Conservation (phyloP, 768 basidiomycete genomes). For the Cantharellus cinnabarinus region DNA sequence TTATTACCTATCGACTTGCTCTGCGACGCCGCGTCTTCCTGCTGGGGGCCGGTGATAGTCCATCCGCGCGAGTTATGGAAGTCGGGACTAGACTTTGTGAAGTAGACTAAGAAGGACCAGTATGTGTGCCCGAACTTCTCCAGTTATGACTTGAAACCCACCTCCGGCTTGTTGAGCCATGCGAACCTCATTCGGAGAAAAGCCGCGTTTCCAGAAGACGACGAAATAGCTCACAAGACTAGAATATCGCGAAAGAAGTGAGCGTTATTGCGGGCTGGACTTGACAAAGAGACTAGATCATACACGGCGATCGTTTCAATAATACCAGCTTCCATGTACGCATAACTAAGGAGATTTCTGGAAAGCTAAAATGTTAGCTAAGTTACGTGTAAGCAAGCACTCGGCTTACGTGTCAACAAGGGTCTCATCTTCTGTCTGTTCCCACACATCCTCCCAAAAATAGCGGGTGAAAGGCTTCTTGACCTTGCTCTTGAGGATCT, state of each 20-base stretch:
- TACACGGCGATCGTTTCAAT: slow-evolving; percentile 39
- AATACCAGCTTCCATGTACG: slow-evolving; percentile 43
- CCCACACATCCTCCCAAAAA: slow-evolving; percentile 40
- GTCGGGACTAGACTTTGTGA: slow-evolving; percentile 27
- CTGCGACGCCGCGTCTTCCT: slow-evolving; percentile 37
- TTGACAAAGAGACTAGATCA: slow-evolving; percentile 11
- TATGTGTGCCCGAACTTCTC: too few relatives aligned
- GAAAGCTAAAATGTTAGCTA: neutral
- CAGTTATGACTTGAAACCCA: neutral
- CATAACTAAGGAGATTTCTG: slow-evolving; percentile 37
- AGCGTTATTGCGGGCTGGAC: neutral
- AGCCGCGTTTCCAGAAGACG: slow-evolving; percentile 41
- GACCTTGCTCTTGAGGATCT: slow-evolving; percentile 20
- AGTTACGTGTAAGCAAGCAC: neutral
- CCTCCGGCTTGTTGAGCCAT: slow-evolving; percentile 24
- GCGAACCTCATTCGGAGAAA: slow-evolving; percentile 35
- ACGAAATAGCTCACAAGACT: slow-evolving; percentile 47
- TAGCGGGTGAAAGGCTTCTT: slow-evolving; percentile 33
- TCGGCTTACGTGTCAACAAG: slow-evolving; percentile 27
- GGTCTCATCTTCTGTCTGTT: slow-evolving; percentile 32
- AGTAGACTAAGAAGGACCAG: slow-evolving; percentile 22
- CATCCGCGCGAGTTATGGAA: slow-evolving; percentile 36
- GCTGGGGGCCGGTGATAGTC: slow-evolving; percentile 24
- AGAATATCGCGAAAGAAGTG: neutral
- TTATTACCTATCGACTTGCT: slow-evolving; percentile 31